Percentiles rank a stretch among this genome's conserved stretches.
Evolutionary conservation across 345 rosid genomes (phyloP).

Genomic region (Eucalyptus caleyi): DNA sequence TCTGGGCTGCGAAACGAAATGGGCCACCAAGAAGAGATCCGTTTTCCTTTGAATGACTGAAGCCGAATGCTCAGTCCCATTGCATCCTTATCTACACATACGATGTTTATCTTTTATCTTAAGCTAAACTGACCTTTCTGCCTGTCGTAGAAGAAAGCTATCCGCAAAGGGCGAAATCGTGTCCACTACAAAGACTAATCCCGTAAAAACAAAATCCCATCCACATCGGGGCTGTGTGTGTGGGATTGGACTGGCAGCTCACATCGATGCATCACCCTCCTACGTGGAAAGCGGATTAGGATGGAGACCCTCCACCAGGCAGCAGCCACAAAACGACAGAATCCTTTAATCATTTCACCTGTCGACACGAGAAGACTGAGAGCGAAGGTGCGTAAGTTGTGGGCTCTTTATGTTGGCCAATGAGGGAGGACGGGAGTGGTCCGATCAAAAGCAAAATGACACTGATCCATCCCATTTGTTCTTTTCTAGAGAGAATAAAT

Average conservation of each 20-base stretch:
- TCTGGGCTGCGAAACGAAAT: background rate
- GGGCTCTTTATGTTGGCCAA: background rate
- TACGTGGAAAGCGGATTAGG: background rate
- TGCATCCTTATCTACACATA: background rate
- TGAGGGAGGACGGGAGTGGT: background rate
- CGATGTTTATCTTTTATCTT: background rate
- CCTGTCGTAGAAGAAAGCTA: background rate
- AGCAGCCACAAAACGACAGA: background rate
- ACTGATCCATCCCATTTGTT: background rate
- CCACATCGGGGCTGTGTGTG: background rate
- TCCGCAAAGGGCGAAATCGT: background rate
- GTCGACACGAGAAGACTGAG: background rate
- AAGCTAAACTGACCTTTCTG: background rate
- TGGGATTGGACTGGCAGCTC: background rate
- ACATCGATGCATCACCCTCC: background rate
- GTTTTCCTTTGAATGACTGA: background rate
- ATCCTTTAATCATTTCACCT: background rate
- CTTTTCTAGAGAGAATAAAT: background rate
- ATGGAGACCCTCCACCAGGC: background rate
- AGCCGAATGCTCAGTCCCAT: background rate
- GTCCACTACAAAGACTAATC: background rate
- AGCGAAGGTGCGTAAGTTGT: background rate
- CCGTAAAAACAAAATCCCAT: background rate
- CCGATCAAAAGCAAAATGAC: background rate
- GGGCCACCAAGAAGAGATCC: background rate